Conservation (phyloP, 2,329 filamentous ascomycete species). For the Colletotrichum sidae region DNA sequence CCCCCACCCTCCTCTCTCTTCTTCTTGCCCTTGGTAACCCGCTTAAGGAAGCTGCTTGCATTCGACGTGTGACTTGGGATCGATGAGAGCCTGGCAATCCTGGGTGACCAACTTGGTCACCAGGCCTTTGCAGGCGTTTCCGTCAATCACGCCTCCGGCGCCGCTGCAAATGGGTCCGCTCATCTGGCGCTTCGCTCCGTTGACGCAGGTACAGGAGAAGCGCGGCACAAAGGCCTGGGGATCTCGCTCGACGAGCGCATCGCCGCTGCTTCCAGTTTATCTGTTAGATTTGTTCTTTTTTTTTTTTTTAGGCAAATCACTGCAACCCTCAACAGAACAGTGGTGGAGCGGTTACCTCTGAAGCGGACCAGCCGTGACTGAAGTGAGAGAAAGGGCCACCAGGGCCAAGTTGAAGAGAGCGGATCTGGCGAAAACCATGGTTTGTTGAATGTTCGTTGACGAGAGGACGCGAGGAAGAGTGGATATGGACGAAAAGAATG, state of each 20-base stretch:
- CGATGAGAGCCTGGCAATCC: conserved; percentile 5
- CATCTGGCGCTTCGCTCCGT: conserved; percentile 3
- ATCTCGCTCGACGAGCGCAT: not conserved
- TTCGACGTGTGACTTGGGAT: not conserved
- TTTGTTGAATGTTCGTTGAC: not conserved
- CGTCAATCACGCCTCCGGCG: conserved; percentile 7
- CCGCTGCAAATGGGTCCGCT: conserved; percentile 2
- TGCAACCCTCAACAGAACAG: not conserved
- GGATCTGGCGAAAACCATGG: not conserved
- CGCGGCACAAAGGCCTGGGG: not conserved
- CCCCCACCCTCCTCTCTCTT: too few relatives aligned
- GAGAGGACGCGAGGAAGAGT: too few relatives aligned
- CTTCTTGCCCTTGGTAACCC: too few relatives aligned
- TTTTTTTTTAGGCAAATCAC: too few relatives aligned
- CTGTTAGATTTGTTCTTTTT: not conserved
- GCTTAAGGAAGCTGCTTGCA: not conserved
- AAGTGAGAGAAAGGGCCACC: not conserved
- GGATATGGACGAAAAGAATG: too few relatives aligned
- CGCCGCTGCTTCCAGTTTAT: not conserved
- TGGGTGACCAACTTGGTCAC: conserved; percentile 2
- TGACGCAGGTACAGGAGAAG: conserved; percentile 9
- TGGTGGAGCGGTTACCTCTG: not conserved
- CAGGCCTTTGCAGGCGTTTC: conserved; percentile 1
- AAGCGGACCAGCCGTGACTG: not conserved
- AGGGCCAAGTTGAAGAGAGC: not conserved